Base-by-base conservation (phyloP, 306 rosid species). In the Heteromeles arbutifolia region DNA sequence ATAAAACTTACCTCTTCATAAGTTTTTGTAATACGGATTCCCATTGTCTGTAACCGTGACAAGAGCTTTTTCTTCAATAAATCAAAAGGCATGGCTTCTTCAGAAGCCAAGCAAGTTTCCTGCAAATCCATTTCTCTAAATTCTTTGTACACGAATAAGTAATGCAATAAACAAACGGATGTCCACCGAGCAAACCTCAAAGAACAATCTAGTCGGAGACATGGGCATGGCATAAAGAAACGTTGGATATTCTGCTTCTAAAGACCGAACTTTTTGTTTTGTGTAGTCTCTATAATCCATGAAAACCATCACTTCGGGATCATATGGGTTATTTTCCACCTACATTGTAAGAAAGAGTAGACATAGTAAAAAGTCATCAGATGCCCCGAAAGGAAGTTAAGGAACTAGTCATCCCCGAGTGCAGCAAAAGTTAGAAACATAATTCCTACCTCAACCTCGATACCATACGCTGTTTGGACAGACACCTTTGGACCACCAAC, bases 401-500 rank as follows among this genome's bases (percentile, higher is more conserved):
- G 62, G 31, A 62, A 12, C 48, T 45, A 54, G 3, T 32, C 28
- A 22, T n/a, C 41, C n/a, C 41, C 17, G 12, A 29, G 67, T 4
- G 29, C 67, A 29, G 31, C 2, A 26, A 11, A 59, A 59, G 0
- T 24, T 0, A 57, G 22, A 21, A 56, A 25, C 44, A 41, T 19
- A 5, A 12, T 72, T 72, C 92, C 76, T 82, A 95, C 99, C 99
- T 95, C 99, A 88, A 95, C 99, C 85, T 95, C 97, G 80, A 95
- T 86, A 19, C 99, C 99, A 44, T 92, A 95, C 75, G 97, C 99
- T 61, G 97, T 95, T 85, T 95, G 99, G 74, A 95, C 99, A 61
- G 90, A 90, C 77, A 95, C 99, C 84, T 95, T 95, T 66, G 97
- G 99, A 73, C 99, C 98, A 75, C 98, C 99, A 63, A 95, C 99